Conservation (phyloP, 2,329 filamentous ascomycete genomes). For the Aspergillus transmontanensis region DNA sequence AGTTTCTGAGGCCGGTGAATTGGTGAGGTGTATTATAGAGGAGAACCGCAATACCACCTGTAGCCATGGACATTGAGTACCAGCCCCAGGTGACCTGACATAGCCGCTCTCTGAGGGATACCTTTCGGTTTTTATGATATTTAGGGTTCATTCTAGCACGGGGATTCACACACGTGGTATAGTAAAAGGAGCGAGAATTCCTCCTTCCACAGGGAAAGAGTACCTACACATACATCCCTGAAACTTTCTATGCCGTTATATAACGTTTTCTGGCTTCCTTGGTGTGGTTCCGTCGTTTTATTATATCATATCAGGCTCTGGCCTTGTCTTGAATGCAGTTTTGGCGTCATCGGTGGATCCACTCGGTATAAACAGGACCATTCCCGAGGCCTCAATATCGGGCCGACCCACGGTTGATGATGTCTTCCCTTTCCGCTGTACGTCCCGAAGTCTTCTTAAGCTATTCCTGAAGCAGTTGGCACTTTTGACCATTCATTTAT, state of each 20-base stretch:
- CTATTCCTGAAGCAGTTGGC: neutral
- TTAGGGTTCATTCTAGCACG: neutral
- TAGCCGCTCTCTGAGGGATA: neutral
- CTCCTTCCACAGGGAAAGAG: neutral
- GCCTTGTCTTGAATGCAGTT: neutral
- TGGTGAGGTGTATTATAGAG: slow-evolving; percentile 62
- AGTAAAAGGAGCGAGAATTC: neutral
- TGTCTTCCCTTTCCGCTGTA: neutral
- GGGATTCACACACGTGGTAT: neutral
- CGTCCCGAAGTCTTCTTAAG: too few species aligned
- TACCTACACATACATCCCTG: neutral
- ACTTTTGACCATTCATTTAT: neutral
- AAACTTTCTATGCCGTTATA: neutral
- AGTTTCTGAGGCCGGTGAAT: slow-evolving; percentile 62
- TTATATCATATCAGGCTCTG: neutral
- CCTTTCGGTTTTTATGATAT: neutral
- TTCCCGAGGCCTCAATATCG: neutral
- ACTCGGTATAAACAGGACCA: neutral
- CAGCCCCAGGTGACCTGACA: slow-evolving; percentile 65
- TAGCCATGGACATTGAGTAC: slow-evolving; percentile 73
- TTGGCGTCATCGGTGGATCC: neutral
- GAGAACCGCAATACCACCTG: slow-evolving; percentile 65
- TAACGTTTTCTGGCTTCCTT: neutral
- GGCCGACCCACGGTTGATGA: neutral
- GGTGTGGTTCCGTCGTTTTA: neutral